Evolutionary conservation across 495 filamentous ascomycete species (phyloP).

Genomic region (Pyrenula massariospora): DNA sequence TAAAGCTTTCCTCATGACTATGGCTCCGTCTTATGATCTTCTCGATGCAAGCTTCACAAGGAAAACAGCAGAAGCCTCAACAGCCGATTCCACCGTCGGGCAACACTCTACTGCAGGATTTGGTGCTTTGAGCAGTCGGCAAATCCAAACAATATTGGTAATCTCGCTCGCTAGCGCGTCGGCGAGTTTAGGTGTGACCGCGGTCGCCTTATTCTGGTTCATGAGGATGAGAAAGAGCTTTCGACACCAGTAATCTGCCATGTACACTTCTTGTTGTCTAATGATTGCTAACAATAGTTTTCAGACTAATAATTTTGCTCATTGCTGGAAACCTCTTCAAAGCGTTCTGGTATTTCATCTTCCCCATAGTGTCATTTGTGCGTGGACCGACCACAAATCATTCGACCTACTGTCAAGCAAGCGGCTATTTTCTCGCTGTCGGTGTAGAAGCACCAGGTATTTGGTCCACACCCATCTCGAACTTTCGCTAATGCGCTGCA

Average conservation of each 20-base stretch:
- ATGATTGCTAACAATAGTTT: conserved; percentile 4
- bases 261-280: not conserved
- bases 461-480: conserved; percentile 6
- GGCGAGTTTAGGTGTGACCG: conserved; percentile 13
- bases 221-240: conserved; percentile 60
- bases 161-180: not conserved
- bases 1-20: not conserved
- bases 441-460: conserved; percentile 54
- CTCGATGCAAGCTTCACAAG: not conserved
- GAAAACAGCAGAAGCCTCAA: not conserved
- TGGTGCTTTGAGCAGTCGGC: not conserved
- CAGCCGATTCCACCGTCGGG: not conserved
- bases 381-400: conserved; percentile 30
- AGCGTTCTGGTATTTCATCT: conserved; percentile 51
- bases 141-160: not conserved
- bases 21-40: not conserved
- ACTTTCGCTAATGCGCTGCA: conserved; percentile 10
- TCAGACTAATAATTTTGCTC: conserved; percentile 59
- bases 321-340: conserved; percentile 61
- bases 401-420: conserved; percentile 51
- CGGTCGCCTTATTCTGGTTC: conserved; percentile 58
- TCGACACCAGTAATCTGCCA: conserved; percentile 51
- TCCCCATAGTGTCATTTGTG: conserved; percentile 39
- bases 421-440: conserved; percentile 51
- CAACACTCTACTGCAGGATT: not conserved